phyloP scores from a whole-genome alignment of 2,329 filamentous ascomycete species.

The Neofusicoccum cordaticola region DNA sequence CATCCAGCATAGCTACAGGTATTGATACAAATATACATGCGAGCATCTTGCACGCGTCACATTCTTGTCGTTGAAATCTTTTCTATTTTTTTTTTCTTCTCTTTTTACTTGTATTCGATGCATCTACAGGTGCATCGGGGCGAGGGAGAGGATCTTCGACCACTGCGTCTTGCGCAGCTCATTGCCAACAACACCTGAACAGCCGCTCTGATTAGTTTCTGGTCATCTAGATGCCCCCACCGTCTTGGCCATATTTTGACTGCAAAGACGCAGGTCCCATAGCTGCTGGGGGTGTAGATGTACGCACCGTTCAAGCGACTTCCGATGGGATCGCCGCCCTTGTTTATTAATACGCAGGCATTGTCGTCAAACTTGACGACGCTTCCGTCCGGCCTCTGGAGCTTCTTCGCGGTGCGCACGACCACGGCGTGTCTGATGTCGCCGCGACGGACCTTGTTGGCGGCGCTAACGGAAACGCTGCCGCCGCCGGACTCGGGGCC shows the following conservation, averaged over 20 bases:
- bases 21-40: not conserved
- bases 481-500: slow-evolving; percentile 68
- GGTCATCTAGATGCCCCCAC: not conserved
- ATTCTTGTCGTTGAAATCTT: not conserved
- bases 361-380: slow-evolving; percentile 96
- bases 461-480: slow-evolving; percentile 68
- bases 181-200: slow-evolving; percentile 73
- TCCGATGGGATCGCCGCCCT: slow-evolving; percentile 91
- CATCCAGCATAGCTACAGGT: slow-evolving; percentile 10
- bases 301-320: slow-evolving; percentile 73
- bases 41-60: not conserved
- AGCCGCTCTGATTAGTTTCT: slow-evolving; percentile 21
- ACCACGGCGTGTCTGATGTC: slow-evolving; percentile 96
- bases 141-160: slow-evolving; percentile 97
- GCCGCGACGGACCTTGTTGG: slow-evolving; percentile 92
- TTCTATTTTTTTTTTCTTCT: not conserved
- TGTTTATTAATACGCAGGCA: slow-evolving; percentile 95
- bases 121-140: slow-evolving; percentile 71
- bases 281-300: slow-evolving; percentile 25
- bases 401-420: slow-evolving; percentile 85
- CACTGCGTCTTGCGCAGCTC: slow-evolving; percentile 91
- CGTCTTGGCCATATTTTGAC: not conserved
- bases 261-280: not conserved
- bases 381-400: slow-evolving; percentile 82
- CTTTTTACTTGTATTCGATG: slow-evolving; percentile 17